A percentile compares a stretch with the other conserved stretches of the same genome.
Evolutionary conservation across 768 basidiomycete species (phyloP).

Genomic region (Lactarius psammicola): DNA sequence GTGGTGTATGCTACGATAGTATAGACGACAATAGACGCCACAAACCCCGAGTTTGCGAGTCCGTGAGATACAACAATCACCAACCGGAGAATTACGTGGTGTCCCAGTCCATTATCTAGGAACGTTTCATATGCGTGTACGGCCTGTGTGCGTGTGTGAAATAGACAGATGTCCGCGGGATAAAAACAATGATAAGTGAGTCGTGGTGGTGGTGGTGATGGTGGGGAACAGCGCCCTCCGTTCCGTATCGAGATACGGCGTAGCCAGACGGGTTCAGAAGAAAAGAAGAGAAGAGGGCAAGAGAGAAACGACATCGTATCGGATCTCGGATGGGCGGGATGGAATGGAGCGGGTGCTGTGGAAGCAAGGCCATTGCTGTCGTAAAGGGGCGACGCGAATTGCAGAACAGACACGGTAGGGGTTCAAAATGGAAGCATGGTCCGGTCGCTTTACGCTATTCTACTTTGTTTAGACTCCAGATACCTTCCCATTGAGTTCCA

Average conservation of each 20-base stretch:
- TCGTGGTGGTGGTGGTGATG: neutral
- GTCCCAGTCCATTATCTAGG: conserved; percentile 8
- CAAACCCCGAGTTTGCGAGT: conserved; percentile 8
- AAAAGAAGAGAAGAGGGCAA: neutral
- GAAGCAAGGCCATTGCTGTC: conserved; percentile 1
- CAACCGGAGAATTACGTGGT: conserved; percentile 12
- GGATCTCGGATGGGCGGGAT: conserved; percentile 16
- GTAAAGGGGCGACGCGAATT: conserved; percentile 1
- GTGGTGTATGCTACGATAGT: neutral
- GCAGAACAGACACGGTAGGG: neutral
- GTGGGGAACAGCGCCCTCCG: conserved; percentile 1
- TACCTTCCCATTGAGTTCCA: conserved; percentile 23
- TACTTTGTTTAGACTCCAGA: conserved; percentile 26
- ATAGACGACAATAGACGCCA: conserved; percentile 12
- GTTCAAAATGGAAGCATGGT: neutral
- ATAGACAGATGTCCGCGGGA: neutral
- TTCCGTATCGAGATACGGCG: conserved; percentile 8
- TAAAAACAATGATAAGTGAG: conserved; percentile 12
- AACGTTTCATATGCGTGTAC: conserved; percentile 5
- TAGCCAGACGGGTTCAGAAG: neutral
- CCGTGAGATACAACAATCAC: conserved; percentile 8
- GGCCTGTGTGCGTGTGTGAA: neutral
- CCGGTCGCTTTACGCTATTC: conserved; percentile 7
- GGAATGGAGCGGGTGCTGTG: conserved; percentile 11
- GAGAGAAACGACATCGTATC: conserved; percentile 2